These are phyloP conservation scores for Pugionium cornutum DNA, from an alignment of 345 rosid species.

Conservation along the genomic window DNA sequence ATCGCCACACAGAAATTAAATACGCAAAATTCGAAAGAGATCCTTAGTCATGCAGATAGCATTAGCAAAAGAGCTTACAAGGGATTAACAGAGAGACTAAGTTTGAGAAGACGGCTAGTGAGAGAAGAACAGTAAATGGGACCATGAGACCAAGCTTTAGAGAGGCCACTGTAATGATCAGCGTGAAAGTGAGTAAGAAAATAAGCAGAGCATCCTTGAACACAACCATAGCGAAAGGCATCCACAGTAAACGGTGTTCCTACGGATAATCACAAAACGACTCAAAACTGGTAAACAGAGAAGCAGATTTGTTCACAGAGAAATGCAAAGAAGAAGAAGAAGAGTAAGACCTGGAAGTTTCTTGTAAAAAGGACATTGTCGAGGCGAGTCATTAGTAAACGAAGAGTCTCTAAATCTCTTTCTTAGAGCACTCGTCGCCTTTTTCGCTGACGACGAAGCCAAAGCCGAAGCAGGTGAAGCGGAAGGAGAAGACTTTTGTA, in stretches of 20 bases:
- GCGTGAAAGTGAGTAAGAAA: conserved; percentile 78
- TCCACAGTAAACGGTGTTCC: conserved; percentile 75
- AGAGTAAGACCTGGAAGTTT: conserved; percentile 59
- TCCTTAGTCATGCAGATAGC: neutral
- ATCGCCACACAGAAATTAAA: conserved; percentile 20
- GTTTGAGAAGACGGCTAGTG: conserved; percentile 63
- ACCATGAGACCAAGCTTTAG: conserved; percentile 71
- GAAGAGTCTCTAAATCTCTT: conserved; percentile 30
- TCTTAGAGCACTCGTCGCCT: neutral
- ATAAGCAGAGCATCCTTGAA: conserved; percentile 68
- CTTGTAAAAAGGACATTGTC: conserved; percentile 74
- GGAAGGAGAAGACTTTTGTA: conserved; percentile 44
- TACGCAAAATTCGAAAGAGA: neutral
- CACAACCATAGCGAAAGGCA: conserved; percentile 70
- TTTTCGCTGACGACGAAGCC: neutral
- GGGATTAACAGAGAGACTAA: conserved; percentile 58
- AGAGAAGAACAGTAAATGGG: conserved; percentile 67
- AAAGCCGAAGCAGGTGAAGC: conserved; percentile 27
- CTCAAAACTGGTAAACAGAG: conserved; percentile 9
- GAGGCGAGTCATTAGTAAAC: conserved; percentile 34
- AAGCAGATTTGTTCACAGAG: neutral
- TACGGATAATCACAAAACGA: conserved; percentile 31
- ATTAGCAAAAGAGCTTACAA: conserved; percentile 51
- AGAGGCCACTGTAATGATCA: conserved; percentile 79
- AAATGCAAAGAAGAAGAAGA: neutral